phyloP scores from a whole-genome alignment of 139 green algal species.

The Tetratostichococcus sp. region DNA sequence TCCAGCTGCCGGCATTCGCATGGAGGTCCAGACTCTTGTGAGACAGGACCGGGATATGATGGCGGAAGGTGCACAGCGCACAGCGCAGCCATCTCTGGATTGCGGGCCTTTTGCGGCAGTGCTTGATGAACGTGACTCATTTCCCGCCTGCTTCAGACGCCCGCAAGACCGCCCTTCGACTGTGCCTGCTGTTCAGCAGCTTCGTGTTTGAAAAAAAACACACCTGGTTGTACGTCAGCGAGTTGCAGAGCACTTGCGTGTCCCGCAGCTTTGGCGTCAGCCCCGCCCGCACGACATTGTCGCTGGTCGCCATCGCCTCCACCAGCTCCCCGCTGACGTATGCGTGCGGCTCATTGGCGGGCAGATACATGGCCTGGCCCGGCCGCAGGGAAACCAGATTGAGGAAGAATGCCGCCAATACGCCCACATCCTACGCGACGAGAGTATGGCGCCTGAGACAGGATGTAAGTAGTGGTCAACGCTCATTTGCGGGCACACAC shows the following conservation, averaged over 20 bases:
- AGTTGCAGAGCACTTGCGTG: slow-evolving; percentile 77
- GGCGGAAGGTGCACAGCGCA: no score
- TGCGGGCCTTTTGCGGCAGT: no score
- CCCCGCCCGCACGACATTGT: slow-evolving; percentile 96
- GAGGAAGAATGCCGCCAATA: slow-evolving; percentile 90
- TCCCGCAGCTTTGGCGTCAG: slow-evolving; percentile 95
- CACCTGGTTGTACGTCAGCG: slow-evolving; percentile 82
- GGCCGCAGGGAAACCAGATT: slow-evolving; percentile 69
- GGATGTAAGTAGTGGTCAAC: no score
- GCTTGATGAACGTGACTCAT: no score
- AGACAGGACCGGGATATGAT: no score
- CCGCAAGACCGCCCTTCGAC: no score
- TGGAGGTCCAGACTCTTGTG: no score
- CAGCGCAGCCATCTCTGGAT: no score
- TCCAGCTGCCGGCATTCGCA: no score
- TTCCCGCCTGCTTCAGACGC: no score
- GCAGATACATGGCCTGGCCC: slow-evolving; percentile 79
- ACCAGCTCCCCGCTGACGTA: slow-evolving; percentile 87
- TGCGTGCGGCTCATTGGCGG: slow-evolving; percentile 95
- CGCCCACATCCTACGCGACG: slow-evolving; percentile 91
- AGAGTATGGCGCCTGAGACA: slow-evolving; percentile 21
- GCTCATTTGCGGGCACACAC: no score
- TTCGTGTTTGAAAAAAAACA: neutral
- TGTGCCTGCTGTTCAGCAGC: neutral
- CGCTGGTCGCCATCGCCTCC: slow-evolving; percentile 91